Evolutionary conservation across 2,329 filamentous ascomycete species (phyloP).

Genomic region (Colletotrichum truncatum): DNA sequence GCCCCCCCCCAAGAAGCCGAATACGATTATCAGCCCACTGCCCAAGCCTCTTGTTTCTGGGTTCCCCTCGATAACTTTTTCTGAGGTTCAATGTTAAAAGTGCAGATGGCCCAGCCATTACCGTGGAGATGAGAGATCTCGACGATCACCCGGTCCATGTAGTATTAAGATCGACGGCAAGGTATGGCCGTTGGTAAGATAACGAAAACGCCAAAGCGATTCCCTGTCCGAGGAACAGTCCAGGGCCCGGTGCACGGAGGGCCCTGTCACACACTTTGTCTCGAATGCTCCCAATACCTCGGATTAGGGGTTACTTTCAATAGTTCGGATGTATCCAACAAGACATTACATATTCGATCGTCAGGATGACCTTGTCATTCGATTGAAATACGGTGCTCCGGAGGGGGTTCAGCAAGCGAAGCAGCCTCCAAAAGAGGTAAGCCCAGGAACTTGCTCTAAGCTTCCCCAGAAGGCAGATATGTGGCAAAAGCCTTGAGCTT

Average conservation of each 20-base stretch:
- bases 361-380: neutral
- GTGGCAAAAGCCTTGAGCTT: neutral
- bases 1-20: neutral
- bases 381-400: neutral
- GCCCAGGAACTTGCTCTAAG: neutral
- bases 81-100: neutral
- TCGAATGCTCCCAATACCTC: conserved; percentile 4
- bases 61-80: neutral
- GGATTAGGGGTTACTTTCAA: neutral
- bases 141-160: neutral
- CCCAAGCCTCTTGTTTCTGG: neutral
- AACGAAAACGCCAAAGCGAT: neutral
- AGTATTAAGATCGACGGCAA: neutral
- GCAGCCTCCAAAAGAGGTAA: neutral
- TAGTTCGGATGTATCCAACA: conserved; percentile 14
- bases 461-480: neutral
- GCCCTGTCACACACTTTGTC: conserved; percentile 12
- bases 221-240: neutral
- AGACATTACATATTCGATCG: neutral
- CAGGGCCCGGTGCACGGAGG: conserved; percentile 9
- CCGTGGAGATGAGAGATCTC: neutral
- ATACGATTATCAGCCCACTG: neutral
- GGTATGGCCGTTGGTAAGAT: neutral
- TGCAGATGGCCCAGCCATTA: neutral
- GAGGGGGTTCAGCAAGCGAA: neutral